These are phyloP conservation scores for Mallotus japonicus DNA, from an alignment of 441 rosid genomes.

Conservation along the genomic window DNA sequence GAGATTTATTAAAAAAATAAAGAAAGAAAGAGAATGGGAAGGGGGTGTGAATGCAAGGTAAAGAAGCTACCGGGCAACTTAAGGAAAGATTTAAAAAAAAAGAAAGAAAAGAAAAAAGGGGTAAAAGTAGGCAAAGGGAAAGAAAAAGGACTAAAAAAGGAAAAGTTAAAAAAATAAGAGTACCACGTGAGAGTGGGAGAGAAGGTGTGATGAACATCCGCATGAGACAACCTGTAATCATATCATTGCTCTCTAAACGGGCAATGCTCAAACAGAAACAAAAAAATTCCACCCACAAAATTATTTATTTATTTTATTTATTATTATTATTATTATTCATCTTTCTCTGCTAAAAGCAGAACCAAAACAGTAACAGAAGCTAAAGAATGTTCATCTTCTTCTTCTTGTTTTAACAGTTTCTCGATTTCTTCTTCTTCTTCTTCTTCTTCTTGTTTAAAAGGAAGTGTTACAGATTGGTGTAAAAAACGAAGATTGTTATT, in stretches of 20 bases:
- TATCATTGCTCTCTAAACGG: slow-evolving; percentile 23
- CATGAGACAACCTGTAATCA: slow-evolving; percentile 33
- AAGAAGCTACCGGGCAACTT: not conserved
- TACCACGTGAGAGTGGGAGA: slow-evolving; percentile 23
- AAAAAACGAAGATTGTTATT: no score
- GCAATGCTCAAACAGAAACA: not conserved
- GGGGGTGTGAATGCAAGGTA: not conserved
- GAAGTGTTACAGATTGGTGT: no score
- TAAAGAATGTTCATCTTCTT: slow-evolving; percentile 17
- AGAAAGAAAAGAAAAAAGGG: not conserved
- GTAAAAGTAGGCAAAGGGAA: not conserved
- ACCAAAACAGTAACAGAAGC: not conserved
- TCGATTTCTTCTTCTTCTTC: not conserved
- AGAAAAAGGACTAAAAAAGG: not conserved
- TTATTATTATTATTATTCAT: no score
- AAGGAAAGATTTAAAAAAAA: not conserved
- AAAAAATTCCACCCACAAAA: slow-evolving; percentile 10
- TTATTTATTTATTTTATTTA: not conserved
- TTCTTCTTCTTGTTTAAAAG: not conserved
- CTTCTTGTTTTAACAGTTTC: not conserved
- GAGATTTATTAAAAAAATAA: no score
- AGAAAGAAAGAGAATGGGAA: not conserved
- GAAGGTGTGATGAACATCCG: slow-evolving; percentile 14
- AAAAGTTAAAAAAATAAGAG: not conserved
- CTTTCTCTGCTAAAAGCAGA: slow-evolving; percentile 15